Percentiles rank a stretch among this genome's conserved stretches.
These are phyloP conservation scores for Colletotrichum caudatum DNA, from an alignment of 2,329 filamentous ascomycete species.

Conservation along the genomic window DNA sequence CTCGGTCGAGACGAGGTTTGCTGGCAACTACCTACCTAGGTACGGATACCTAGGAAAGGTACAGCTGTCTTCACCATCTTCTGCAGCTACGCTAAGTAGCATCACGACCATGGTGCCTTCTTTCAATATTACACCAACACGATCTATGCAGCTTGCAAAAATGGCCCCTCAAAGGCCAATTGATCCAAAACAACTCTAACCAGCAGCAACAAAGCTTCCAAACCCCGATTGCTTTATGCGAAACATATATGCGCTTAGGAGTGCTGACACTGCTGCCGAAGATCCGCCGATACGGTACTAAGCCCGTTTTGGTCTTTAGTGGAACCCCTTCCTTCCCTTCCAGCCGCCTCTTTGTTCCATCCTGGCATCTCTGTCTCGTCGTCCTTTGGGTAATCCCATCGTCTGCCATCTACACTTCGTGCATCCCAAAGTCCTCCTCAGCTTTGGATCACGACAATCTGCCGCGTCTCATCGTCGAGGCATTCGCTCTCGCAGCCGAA, in stretches of 20 bases:
- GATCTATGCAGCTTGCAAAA: too few species aligned
- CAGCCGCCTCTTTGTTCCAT: conserved; percentile 39
- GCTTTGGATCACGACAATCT: conserved; percentile 37
- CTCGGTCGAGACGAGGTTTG: neutral
- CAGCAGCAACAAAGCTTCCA: neutral
- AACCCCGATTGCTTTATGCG: neutral
- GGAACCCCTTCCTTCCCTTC: conserved; percentile 5
- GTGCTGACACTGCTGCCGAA: neutral
- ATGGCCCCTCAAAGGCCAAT: neutral
- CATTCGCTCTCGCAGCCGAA: conserved; percentile 37
- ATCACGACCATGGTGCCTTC: conserved; percentile 10
- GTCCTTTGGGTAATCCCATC: conserved; percentile 25
- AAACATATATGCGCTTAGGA: conserved; percentile 24
- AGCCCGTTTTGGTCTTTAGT: neutral
- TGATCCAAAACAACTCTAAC: neutral
- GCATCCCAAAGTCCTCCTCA: conserved; percentile 32
- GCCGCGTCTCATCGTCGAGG: conserved; percentile 38
- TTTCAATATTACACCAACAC: neutral
- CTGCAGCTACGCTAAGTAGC: neutral
- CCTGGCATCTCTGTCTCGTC: conserved; percentile 31
- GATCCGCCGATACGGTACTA: conserved; percentile 14
- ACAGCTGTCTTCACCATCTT: neutral
- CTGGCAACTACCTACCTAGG: too few species aligned
- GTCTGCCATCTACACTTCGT: conserved; percentile 31
- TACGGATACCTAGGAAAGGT: neutral